phyloP scores from a whole-genome alignment of 257 asterid genomes.

The Paraleonurus japonicus region DNA sequence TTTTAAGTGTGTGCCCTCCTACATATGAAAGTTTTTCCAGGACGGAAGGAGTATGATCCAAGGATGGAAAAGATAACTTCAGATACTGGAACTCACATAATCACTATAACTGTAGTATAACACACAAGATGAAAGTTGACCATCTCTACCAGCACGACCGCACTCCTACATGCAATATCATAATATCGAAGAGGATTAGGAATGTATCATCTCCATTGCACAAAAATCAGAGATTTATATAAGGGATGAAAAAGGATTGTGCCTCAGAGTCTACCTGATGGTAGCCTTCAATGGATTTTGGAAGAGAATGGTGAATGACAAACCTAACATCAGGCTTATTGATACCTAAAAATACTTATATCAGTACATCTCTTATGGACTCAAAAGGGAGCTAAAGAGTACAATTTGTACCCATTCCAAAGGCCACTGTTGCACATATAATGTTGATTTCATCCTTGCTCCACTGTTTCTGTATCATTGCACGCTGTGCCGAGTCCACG shows the following conservation, averaged over 20 bases:
- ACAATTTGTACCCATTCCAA: constrained; percentile 80
- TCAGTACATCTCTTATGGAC: constrained; percentile 28
- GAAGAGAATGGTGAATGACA: constrained; percentile 98
- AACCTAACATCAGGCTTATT: constrained; percentile 99
- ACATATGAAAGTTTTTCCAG: too few species aligned
- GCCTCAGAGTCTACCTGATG: constrained; percentile 65
- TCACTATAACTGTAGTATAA: constrained; percentile 92
- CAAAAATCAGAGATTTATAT: constrained; percentile 6
- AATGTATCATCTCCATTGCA: not conserved
- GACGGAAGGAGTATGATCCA: too few species aligned
- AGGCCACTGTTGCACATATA: constrained; percentile 97
- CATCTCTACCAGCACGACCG: constrained; percentile 99
- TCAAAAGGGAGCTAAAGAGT: constrained; percentile 27
- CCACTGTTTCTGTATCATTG: constrained; percentile 84
- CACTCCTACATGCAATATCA: constrained; percentile 67
- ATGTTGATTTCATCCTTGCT: constrained; percentile 95
- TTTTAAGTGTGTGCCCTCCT: too few species aligned
- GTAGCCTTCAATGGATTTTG: constrained; percentile 97
- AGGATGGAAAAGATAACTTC: constrained; percentile 17
- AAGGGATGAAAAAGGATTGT: constrained; percentile 20
- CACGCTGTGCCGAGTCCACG: constrained; percentile 81
- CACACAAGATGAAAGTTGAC: constrained; percentile 86
- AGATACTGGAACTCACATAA: constrained; percentile 55
- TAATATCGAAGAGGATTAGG: constrained; percentile 20
- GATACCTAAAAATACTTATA: constrained; percentile 60